Evolutionary conservation across 169 alveolate species (phyloP), one percentile per base, ranked within the genome.

Genomic region (Miamiensis avidus): DNA sequence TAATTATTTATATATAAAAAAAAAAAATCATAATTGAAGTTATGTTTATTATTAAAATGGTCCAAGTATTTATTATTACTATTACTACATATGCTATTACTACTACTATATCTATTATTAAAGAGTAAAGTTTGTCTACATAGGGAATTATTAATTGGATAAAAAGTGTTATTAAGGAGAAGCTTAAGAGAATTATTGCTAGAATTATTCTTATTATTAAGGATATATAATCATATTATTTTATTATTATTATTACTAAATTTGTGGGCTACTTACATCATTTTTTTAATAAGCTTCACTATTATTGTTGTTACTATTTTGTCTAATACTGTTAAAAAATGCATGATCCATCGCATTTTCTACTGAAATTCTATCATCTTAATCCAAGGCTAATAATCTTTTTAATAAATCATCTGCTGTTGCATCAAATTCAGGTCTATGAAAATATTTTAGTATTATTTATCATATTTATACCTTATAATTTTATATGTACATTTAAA

Each of bases 391-490:
- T 26, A 86, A 74, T 29, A 86, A 69, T 75, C 75, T 86, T 25
- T 76, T 64, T 11, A 86, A 76, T 31, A 86, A 75, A 86, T 86
- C 90, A 31, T 86, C 86, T 0, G 90, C 86, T 25, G 65, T 81
- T 31, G n/a, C 79, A 81, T 86, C 87, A 75, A 86, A 86, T n/a
- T 81, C 90, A 75, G 28, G 74, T 81, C 82, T 79, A n/a, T n/a
- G 26, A 74, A 74, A 74, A 49, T 49, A 49, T 49, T 49, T 20
- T 49, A 49, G 20, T 49, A 49, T 11, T 49, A 33, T 6, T 1
- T 31, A 33, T n/a, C 0, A 26, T 49, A 4, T 49, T 26, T 34
- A 34, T 29, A 28, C 26, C 11, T 0, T 29, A 20, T 32, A 79
- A 79, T 0, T n/a, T 64, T 11, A 33, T 32, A 27, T 33, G 16